Evolutionary conservation across 495 filamentous ascomycete species (phyloP).

Genomic region (Aspergillus ellipticus): DNA sequence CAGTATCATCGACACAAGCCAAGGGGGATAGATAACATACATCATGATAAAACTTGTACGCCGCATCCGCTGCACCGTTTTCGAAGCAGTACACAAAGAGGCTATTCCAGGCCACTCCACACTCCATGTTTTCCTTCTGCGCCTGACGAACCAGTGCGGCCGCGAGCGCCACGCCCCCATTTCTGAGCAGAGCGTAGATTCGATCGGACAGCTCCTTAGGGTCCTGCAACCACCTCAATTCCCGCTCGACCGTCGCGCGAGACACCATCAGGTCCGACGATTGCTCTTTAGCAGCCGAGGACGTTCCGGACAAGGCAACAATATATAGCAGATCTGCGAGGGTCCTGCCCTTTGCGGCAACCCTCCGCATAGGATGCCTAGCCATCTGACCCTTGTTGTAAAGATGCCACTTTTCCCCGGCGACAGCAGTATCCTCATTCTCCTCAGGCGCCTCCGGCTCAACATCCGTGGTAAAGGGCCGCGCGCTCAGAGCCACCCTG

Average conservation of each 20-base stretch:
- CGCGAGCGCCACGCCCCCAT: conserved; percentile 59
- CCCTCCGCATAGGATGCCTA: too few species aligned
- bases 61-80: conserved; percentile 52
- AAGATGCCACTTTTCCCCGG: too few species aligned
- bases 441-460: too few species aligned
- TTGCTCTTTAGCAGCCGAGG: too few species aligned
- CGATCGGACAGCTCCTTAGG: conserved; percentile 62
- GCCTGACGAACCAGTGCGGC: conserved; percentile 61
- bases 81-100: conserved; percentile 53
- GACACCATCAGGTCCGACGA: neutral
- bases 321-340: too few species aligned
- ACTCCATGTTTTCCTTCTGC: conserved; percentile 52
- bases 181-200: conserved; percentile 51
- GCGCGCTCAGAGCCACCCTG: too few species aligned
- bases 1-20: too few species aligned
- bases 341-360: too few species aligned
- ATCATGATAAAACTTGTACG: conserved; percentile 81
- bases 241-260: conserved; percentile 33
- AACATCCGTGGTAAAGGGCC: too few species aligned
- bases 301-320: too few species aligned
- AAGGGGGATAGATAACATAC: conserved; percentile 41
- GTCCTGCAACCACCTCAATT: conserved; percentile 63
- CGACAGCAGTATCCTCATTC: too few species aligned
- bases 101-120: conserved; percentile 79
- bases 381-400: too few species aligned